A percentile compares a stretch with the other conserved stretches of the same genome.
These are phyloP conservation scores for Somion occarium DNA, from an alignment of 1,284 basidiomycete species.

Conservation along the genomic window DNA sequence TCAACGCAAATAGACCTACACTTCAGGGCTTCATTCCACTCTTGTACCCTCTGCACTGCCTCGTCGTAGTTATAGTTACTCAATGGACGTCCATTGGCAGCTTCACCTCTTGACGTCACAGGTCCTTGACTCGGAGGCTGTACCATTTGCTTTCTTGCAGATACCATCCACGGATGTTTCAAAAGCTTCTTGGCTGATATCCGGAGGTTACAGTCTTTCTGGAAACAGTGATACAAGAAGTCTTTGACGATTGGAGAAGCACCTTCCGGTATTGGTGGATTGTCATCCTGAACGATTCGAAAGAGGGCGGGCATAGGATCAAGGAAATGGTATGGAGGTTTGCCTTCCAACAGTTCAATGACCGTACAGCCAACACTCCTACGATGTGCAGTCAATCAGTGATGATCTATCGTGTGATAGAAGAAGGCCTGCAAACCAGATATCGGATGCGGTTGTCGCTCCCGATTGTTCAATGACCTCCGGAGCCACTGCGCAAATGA, in stretches of 20 bases:
- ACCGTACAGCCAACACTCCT: constrained; percentile 96
- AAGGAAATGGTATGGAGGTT: constrained; percentile 92
- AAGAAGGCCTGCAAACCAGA: constrained; percentile 59
- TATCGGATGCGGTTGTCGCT: constrained; percentile 94
- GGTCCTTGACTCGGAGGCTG: constrained; percentile 30
- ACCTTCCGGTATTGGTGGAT: constrained; percentile 92
- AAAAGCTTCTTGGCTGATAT: constrained; percentile 92
- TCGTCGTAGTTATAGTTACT: constrained; percentile 89
- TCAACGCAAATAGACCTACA: constrained; percentile 46
- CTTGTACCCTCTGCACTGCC: constrained; percentile 91
- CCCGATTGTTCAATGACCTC: constrained; percentile 97
- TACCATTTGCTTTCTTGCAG: constrained; percentile 72
- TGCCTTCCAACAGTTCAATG: constrained; percentile 93
- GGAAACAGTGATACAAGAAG: constrained; percentile 96
- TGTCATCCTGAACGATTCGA: constrained; percentile 96
- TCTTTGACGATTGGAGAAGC: constrained; percentile 93
- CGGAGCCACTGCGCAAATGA: constrained; percentile 72
- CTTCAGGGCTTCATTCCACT: constrained; percentile 97
- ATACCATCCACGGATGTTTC: constrained; percentile 93
- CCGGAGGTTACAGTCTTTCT: constrained; percentile 93
- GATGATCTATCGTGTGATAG: not conserved
- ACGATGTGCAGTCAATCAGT: constrained; percentile 10
- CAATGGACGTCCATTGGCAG: constrained; percentile 46
- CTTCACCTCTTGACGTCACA: constrained; percentile 29
- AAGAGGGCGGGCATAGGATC: constrained; percentile 98